Conservation (phyloP, 169 alveolate species). For the Plasmodium inui region DNA sequence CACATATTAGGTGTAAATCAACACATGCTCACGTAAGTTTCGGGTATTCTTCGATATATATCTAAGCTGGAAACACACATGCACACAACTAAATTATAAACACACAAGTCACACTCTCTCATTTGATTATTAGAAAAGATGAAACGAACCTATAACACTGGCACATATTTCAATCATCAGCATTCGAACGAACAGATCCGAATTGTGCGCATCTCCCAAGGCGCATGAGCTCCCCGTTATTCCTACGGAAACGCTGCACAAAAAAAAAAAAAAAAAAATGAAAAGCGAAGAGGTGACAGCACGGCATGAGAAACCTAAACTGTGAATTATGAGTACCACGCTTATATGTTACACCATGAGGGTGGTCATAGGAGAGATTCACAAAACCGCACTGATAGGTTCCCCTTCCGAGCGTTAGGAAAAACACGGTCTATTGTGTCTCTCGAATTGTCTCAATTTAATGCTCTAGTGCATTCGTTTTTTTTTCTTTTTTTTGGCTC, state of each 20-base stretch:
- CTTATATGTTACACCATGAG: neutral
- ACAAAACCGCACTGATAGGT: neutral
- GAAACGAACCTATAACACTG: constrained; percentile 95
- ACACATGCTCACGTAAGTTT: neutral
- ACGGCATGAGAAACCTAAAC: neutral
- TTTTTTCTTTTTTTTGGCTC: neutral
- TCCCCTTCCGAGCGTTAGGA: neutral
- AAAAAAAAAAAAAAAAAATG: neutral
- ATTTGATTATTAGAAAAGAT: neutral
- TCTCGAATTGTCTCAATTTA: neutral
- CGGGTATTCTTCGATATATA: neutral
- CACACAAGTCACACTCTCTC: neutral
- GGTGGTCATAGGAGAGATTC: neutral
- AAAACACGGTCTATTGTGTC: neutral
- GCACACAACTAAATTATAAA: neutral
- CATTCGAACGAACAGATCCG: constrained; percentile 98
- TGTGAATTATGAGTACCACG: neutral
- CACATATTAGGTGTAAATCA: neutral
- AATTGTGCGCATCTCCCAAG: constrained; percentile 98
- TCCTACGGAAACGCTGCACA: constrained; percentile 96
- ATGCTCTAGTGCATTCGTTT: neutral
- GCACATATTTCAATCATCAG: constrained; percentile 99
- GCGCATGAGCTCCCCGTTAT: constrained; percentile 99
- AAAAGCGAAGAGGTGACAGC: neutral
- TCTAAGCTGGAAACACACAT: neutral